Evolutionary conservation across 2,329 filamentous ascomycete species (phyloP).

Genomic region (Sporothrix luriei): DNA sequence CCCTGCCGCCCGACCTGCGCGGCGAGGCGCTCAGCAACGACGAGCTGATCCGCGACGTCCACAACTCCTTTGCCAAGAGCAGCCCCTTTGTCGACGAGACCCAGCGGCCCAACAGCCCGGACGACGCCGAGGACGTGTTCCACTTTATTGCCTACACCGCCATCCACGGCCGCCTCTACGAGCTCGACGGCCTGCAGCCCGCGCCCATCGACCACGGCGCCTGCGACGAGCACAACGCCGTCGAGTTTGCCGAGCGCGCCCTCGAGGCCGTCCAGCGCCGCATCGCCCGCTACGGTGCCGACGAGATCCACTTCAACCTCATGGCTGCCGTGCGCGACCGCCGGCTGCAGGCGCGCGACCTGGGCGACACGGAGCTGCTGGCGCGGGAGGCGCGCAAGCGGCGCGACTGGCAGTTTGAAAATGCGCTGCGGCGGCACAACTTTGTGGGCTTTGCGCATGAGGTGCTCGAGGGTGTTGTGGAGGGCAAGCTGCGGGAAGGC

Average conservation of each 20-base stretch:
- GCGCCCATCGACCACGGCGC: constrained; percentile 86
- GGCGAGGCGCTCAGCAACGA: constrained; percentile 64
- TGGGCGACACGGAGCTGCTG: constrained; percentile 79
- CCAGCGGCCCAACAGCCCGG: constrained; percentile 66
- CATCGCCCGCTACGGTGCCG: constrained; percentile 78
- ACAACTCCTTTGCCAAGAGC: constrained; percentile 87
- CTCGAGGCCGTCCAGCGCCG: constrained; percentile 84
- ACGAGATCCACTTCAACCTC: constrained; percentile 94
- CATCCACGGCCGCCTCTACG: constrained; percentile 79
- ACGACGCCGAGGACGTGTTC: constrained; percentile 80
- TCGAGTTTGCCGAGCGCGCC: constrained; percentile 71
- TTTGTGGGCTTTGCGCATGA: constrained; percentile 96
- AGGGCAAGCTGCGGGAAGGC: constrained; percentile 68
- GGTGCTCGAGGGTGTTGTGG: constrained; percentile 83
- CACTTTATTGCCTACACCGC: constrained; percentile 96
- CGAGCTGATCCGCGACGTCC: constrained; percentile 72
- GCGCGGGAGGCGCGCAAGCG: constrained; percentile 82
- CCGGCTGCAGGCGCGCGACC: constrained; percentile 72
- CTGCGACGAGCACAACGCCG: constrained; percentile 53
- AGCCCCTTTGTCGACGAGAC: constrained; percentile 95
- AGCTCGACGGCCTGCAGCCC: constrained; percentile 91
- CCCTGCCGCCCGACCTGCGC: constrained; percentile 73
- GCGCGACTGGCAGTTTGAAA: constrained; percentile 89
- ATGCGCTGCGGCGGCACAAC: constrained; percentile 86
- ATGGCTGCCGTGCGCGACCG: constrained; percentile 89